Conservation (phyloP, 2,329 filamentous ascomycete species). For the Fusarium dimerum region DNA sequence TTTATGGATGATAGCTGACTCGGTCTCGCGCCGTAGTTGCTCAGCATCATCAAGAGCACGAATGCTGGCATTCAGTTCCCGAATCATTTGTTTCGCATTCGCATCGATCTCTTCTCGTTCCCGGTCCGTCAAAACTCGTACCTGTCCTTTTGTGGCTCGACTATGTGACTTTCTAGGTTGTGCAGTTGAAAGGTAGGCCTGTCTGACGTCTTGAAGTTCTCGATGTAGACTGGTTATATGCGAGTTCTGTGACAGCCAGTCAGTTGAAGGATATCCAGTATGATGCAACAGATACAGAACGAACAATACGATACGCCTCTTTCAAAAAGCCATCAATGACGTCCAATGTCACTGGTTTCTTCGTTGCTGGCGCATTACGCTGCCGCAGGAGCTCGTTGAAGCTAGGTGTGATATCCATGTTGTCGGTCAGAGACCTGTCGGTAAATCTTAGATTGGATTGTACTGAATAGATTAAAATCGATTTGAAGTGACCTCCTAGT, state of each 20-base stretch:
- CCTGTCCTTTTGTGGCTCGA: slow-evolving; percentile 46
- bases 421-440: neutral
- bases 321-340: slow-evolving; percentile 84
- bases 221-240: slow-evolving; percentile 79
- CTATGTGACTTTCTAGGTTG: slow-evolving; percentile 60
- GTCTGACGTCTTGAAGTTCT: slow-evolving; percentile 81
- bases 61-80: slow-evolving; percentile 82
- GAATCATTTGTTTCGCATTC: slow-evolving; percentile 81
- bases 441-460: neutral
- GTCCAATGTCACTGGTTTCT: slow-evolving; percentile 44
- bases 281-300: slow-evolving; percentile 31
- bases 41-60: slow-evolving; percentile 79
- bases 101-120: slow-evolving; percentile 87
- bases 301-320: slow-evolving; percentile 90
- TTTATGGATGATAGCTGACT: slow-evolving; percentile 68
- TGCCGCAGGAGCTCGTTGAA: slow-evolving; percentile 69
- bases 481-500: neutral
- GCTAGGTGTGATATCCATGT: slow-evolving; percentile 65
- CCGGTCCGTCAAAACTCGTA: slow-evolving; percentile 69
- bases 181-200: slow-evolving; percentile 85
- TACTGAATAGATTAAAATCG: slow-evolving; percentile 1
- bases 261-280: slow-evolving; percentile 11
- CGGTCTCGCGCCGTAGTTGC: slow-evolving; percentile 75
- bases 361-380: slow-evolving; percentile 53
- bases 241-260: slow-evolving; percentile 61